phyloP scores from a whole-genome alignment of 371 early-diverging fungal genomes.

The Mucor piriformis region DNA sequence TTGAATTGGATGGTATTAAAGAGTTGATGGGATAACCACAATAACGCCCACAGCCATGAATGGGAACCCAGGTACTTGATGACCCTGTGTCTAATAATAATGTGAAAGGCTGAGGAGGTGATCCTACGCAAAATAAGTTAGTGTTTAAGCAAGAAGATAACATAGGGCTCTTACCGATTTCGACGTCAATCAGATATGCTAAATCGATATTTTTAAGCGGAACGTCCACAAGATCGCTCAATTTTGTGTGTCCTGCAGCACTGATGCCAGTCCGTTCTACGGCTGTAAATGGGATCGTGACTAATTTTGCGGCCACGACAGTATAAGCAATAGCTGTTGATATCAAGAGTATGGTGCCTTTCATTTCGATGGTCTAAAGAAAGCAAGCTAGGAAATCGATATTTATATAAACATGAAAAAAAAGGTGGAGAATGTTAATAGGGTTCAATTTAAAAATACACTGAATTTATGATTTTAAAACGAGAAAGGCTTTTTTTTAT shows the following conservation, averaged over 20 bases:
- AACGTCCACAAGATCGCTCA: conserved; percentile 11
- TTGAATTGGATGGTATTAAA: conserved; percentile 24
- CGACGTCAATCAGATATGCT: conserved; percentile 44
- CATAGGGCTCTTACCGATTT: conserved; percentile 31
- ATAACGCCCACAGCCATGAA: conserved; percentile 29
- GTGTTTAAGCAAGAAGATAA: neutral
- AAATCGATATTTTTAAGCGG: conserved; percentile 34
- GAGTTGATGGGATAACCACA: conserved; percentile 44
- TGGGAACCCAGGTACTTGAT: conserved; percentile 51
- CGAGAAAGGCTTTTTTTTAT: too few relatives aligned
- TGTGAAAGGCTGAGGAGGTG: conserved; percentile 49
- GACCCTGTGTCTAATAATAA: conserved; percentile 51
- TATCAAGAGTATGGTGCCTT: conserved; percentile 1
- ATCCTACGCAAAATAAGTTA: conserved; percentile 12
- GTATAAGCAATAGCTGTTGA: conserved; percentile 5
- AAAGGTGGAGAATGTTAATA: neutral
- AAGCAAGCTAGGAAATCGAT: neutral
- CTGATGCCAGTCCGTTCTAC: conserved; percentile 14
- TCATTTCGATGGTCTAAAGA: neutral
- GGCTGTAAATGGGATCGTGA: conserved; percentile 26
- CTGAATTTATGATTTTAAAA: neutral
- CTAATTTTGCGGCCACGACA: conserved; percentile 8
- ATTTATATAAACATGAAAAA: neutral
- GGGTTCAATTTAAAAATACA: conserved; percentile 10
- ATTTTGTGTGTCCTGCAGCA: neutral